Base-by-base conservation (phyloP, 257 asterid genomes). In the Capsicum chinense region DNA sequence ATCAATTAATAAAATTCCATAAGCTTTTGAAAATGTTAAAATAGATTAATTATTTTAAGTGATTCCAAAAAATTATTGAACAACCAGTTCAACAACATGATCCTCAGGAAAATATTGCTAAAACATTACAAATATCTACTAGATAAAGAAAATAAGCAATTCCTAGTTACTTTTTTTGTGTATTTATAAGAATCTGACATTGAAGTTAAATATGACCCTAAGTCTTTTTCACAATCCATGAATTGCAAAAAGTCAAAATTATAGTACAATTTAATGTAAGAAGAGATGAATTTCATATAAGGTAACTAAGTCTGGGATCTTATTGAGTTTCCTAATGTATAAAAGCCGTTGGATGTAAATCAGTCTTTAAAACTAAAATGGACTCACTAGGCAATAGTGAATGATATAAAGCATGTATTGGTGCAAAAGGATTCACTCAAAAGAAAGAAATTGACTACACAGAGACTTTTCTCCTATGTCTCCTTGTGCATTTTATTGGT, bases 171-270 rank as follows among this genome's bases (percentile, higher is more conserved):
- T n/a, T 26, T 26, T 26, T 26, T 26, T 26, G 69, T 83, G 69
- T 35, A 52, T 69, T 47, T 66, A 5, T 79, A 26, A 26, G 33
- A 26, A 26, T 83, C 17, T 54, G 35, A 48, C 11, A 15, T 66
- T 82, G 66, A 59, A 82, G 56, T 9, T 17, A 3, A 82, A 42
- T 66, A 67, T 82, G 56, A 66, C 50, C 67, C 56, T 15, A 10
- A 19, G 63, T 19, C 33, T 13, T 83, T 83, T 83, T 83, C 64
- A 83, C 68, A 83, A 26, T 80, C 56, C 80, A 68, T 67, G 10
- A 67, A 60, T 82, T 67, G 56, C 19, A 82, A 19, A 13, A 50
- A 82, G 4, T 13, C 21, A 14, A 1, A 16, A 58, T 13, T 58
- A 1, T 58, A 3, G 63, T 58, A 58, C 9, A 52, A 58, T 50